Conservation (phyloP, 345 rosid species). For the Lepidium didymum region DNA sequence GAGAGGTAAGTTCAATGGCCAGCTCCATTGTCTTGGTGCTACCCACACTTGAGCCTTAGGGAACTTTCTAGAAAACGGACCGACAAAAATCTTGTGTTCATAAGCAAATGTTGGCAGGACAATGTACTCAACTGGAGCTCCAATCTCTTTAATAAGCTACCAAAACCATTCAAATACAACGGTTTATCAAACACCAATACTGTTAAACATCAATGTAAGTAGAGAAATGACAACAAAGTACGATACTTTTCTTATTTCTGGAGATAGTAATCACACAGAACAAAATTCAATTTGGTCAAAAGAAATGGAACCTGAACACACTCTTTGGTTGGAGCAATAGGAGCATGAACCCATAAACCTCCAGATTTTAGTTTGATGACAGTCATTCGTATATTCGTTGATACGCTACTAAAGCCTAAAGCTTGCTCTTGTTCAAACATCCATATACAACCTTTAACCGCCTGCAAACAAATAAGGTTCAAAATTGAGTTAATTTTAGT, state of each 20-base stretch:
- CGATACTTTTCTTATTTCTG: too few species aligned
- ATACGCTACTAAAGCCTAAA: constrained; percentile 94
- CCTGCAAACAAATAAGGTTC: constrained; percentile 34
- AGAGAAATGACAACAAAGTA: too few species aligned
- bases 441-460: constrained; percentile 85
- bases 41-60: constrained; percentile 88
- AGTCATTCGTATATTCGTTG: constrained; percentile 92
- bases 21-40: constrained; percentile 99
- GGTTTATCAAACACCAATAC: too few species aligned
- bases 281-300: background rate
- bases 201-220: too few species aligned
- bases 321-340: constrained; percentile 97
- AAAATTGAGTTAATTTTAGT: background rate
- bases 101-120: constrained; percentile 92
- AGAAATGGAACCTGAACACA: constrained; percentile 59
- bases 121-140: constrained; percentile 78
- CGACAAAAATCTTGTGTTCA: constrained; percentile 94
- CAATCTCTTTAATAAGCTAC: constrained; percentile 85
- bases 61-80: constrained; percentile 92
- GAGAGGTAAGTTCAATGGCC: constrained; percentile 91
- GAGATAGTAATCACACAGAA: background rate
- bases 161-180: too few species aligned
- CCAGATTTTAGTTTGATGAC: constrained; percentile 94
- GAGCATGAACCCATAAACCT: constrained; percentile 99
- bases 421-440: constrained; percentile 98